Evolutionary conservation across 108 stramenopile genomes (phyloP), one percentile per base, ranked within the genome.

Genomic region (Skeletonema marinoi): DNA sequence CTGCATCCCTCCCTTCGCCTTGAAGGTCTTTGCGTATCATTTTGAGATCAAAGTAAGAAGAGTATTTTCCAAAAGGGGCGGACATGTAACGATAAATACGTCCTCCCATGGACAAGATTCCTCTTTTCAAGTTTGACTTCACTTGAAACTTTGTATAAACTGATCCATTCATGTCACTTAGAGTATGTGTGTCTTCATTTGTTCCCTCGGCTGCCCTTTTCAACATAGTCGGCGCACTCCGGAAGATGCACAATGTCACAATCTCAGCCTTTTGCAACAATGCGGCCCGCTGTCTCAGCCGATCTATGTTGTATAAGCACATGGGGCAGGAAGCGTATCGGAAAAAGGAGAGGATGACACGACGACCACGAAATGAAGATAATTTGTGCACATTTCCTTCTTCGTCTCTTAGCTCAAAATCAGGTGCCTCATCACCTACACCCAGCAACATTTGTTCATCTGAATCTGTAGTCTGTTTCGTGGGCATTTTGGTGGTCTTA

Each of bases 341-440:
- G 38, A 19, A 66, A 33, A 66, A 66, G 30, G 41, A 44, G 32
- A 66, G 65, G 65, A 66, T 31, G 65, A 66, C 65, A 44, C 65
- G 65, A 21, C 42, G 16, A 4, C 65, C 65, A 13, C 65, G 65
- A 35, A 66, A 66, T 0, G 32, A 35, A 17, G 65, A 66, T 4
- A 66, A 10, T 25, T 66, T 66, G 38, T 66, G 65, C 33, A 36
- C 38, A 12, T 11, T 21, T 4, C 65, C 65, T 8, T 39, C 38
- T 6, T 12, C n/a, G 42, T 66, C 65, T 1, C 16, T 1, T 3
- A 66, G 65, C 12, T 66, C 65, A 44, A 66, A 66, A 11, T 66
- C 65, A 4, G 65, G 65, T 12, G 65, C 65, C 4, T 36, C 33
- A 3, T 66, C 65, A 17, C 65, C 65, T 21, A 66, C 65, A 61